Evolutionary conservation across 1,139 yeast genomes (phyloP).

Genomic region (Zygosaccharomyces sapae): DNA sequence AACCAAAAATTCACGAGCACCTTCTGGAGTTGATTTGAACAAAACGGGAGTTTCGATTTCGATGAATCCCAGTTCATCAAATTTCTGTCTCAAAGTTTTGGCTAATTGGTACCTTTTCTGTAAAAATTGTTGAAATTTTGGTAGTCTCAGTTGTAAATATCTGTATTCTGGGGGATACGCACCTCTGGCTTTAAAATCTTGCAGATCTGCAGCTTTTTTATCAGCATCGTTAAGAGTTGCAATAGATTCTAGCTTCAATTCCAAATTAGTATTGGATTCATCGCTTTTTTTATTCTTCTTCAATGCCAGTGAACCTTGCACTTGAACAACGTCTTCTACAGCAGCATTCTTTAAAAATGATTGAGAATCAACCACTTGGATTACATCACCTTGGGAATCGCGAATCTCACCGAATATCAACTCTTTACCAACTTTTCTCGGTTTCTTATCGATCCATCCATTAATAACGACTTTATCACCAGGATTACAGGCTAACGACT

Average conservation of each 20-base stretch:
- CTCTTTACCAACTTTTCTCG: conserved; percentile 56
- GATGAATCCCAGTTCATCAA: conserved; percentile 52
- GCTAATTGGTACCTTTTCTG: conserved; percentile 61
- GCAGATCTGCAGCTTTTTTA: conserved; percentile 66
- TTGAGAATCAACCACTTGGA: conserved; percentile 57
- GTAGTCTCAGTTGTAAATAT: conserved; percentile 70
- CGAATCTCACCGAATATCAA: conserved; percentile 68
- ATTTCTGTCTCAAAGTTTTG: conserved; percentile 47
- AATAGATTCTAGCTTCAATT: conserved; percentile 50
- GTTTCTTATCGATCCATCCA: conserved; percentile 81
- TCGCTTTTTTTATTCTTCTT: conserved; percentile 23
- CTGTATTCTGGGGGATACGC: conserved; percentile 72
- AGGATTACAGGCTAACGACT: conserved; percentile 3
- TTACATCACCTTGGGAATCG: conserved; percentile 61
- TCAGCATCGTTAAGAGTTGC: conserved; percentile 64
- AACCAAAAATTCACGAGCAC: conserved; percentile 92
- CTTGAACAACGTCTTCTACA: conserved; percentile 74
- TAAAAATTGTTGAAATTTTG: conserved; percentile 55
- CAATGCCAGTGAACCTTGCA: conserved; percentile 49
- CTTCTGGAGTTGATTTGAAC: conserved; percentile 96
- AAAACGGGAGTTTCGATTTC: conserved; percentile 92
- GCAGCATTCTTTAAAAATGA: conserved; percentile 48
- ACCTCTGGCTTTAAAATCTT: conserved; percentile 46
- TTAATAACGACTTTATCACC: conserved; percentile 32
- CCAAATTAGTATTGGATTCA: conserved; percentile 42